phyloP scores from a whole-genome alignment of 805 yeast genomes.

The Scheffersomyces ergatensis region DNA sequence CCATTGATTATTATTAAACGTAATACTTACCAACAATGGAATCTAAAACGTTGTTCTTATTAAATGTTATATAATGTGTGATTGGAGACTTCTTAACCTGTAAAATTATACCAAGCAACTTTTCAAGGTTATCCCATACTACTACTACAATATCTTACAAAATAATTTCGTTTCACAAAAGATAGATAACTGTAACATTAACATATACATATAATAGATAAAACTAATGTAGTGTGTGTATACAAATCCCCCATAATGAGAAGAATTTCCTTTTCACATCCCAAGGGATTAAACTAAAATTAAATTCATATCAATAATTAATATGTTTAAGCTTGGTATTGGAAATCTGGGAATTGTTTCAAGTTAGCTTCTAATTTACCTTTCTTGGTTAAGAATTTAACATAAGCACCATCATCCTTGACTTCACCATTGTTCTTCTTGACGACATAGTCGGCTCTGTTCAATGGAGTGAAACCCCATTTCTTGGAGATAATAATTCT shows the following conservation, averaged over 20 bases:
- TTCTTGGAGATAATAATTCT: conserved; percentile 98
- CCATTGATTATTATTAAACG: too few species aligned
- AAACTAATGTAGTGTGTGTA: not conserved
- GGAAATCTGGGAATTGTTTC: conserved; percentile 89
- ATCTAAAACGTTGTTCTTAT: too few species aligned
- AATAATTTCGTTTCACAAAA: too few species aligned
- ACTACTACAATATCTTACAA: too few species aligned
- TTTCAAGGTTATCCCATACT: too few species aligned
- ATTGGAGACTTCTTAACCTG: too few species aligned
- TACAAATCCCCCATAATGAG: conserved; percentile 1
- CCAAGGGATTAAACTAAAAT: not conserved
- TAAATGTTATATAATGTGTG: too few species aligned
- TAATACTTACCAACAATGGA: too few species aligned
- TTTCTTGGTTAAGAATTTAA: conserved; percentile 95
- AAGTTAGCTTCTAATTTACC: conserved; percentile 93
- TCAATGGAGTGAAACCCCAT: conserved; percentile 99
- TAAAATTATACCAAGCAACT: too few species aligned
- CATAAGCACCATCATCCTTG: conserved; percentile 99
- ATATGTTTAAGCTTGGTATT: conserved; percentile 43
- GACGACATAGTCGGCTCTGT: conserved; percentile 94
- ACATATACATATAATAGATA: too few species aligned
- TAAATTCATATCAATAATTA: not conserved
- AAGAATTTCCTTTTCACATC: too few species aligned
- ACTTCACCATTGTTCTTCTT: conserved; percentile 97
- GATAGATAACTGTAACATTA: too few species aligned